Base-by-base conservation (phyloP, 2,329 filamentous ascomycete genomes). In the Ophiocordyceps camponoti-saundersi region DNA sequence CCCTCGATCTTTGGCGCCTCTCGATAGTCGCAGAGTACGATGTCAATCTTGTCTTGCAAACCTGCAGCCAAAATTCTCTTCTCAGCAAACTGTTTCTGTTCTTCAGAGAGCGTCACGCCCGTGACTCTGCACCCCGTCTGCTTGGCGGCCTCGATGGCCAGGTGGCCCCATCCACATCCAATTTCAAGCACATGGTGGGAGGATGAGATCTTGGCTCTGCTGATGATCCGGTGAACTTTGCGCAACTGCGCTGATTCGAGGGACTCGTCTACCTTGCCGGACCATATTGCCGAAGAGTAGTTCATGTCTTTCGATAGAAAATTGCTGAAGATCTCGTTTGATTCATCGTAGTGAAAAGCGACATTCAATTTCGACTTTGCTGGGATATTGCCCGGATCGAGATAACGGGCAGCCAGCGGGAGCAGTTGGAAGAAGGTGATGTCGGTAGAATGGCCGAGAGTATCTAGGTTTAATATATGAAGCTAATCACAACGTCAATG, bases 101-200 rank as follows among this genome's bases (percentile, higher is more conserved):
- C 80, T 46, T 70, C 70, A 2, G 76, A 81, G 4, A 86, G 62
- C 0, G 82, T 86, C 48, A 85, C 57, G 44, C 71, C 79, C 1
- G 82, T 86, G 1, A 85, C 75, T 22, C 69, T 68, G 58, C 82
- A 86, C 7, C 78, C 78, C 0, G 79, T 84, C 52, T 64, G 68
- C 49, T 69, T 66, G 1, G 80, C 81, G 0, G 80, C 82, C 49
- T 77, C 70, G 41, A 86, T 83, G 1, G 81, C 80, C 53, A 86
- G 78, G 42, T 74, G 79, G 2, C 82, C 82, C 82, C 81, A 86
- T 8, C 82, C 81, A 3, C 79, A 84, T 4, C 82, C 82, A 45
- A 86, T 85, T 52, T 86, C 82, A 11, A 86, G 62, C 1, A 86
- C 74, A 54, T 85, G 80, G 50, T 86, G 80, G 1, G 69, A 69